Percentiles rank a stretch among this genome's conserved stretches.
phyloP scores from a whole-genome alignment of 371 early-diverging fungal genomes.

The Syncephalastrum sp. region DNA sequence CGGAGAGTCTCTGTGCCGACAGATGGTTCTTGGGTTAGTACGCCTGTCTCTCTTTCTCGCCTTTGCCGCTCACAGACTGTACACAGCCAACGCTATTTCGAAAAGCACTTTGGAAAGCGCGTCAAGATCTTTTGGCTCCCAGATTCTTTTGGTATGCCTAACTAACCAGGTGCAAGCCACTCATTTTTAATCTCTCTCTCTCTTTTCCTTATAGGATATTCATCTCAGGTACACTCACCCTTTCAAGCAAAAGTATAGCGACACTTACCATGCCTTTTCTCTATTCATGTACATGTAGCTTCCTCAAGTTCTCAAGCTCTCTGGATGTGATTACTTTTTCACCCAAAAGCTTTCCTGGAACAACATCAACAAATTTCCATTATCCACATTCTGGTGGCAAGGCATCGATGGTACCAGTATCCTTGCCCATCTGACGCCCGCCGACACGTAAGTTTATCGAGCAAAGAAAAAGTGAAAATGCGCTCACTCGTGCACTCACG shows the following conservation, averaged over 20 bases:
- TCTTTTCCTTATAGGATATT: constrained; percentile 38
- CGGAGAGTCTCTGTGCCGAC: constrained; percentile 92
- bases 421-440: constrained; percentile 84
- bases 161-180: not conserved
- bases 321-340: constrained; percentile 92
- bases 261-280: not conserved
- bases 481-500: not conserved
- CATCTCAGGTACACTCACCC: constrained; percentile 29
- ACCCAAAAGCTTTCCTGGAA: constrained; percentile 99
- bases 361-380: constrained; percentile 96
- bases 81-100: constrained; percentile 77
- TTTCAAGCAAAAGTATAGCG: not conserved
- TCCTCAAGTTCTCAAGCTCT: constrained; percentile 85
- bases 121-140: constrained; percentile 94
- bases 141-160: constrained; percentile 77
- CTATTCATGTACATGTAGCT: constrained; percentile 36
- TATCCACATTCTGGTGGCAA: constrained; percentile 89
- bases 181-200: constrained; percentile 23
- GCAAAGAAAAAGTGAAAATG: no score
- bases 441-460: constrained; percentile 61
- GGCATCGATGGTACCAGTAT: constrained; percentile 74
- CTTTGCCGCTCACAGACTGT: not conserved
- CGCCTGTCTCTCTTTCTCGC: not conserved
- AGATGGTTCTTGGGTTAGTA: constrained; percentile 81
- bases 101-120: constrained; percentile 80